Base-by-base conservation (phyloP, 75 land plant species). In the Cunninghamia lanceolata region DNA sequence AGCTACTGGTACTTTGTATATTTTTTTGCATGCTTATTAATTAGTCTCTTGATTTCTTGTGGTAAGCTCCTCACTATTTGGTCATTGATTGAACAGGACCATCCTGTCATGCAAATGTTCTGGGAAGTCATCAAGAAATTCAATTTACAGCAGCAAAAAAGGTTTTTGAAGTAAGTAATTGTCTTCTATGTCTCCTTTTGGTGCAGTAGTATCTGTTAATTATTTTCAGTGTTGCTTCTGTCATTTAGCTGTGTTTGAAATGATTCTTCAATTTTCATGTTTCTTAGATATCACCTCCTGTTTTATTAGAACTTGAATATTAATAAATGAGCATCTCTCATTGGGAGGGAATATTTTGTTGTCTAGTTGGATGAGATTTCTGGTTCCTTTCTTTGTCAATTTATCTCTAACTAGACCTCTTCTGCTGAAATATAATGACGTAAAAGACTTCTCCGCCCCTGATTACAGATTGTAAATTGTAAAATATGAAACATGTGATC, bases 111-210 rank as follows among this genome's bases (percentile, higher is more conserved):
- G 77, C 82, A 93, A 87, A 93, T 95, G 93, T 97, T 97, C 53
- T 97, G 99, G 99, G 95, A 97, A 84, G 93, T 95, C 47, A 42
- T 97, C 43, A 90, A 94, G 91, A 91, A 87, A 54, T 90, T 97
- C 80, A 92, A 94, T 30, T 54, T 91, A 75, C 91, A 93, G 38
- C 80, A 95, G 82, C 98, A 96, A 85, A 94, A 89, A 88, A 97
- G 93, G 88, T 97, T 97, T 89, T 86, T 96, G 83, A 96, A 96
- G 99, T 96, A 83, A 88, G 93, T 91, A 82, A 35, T 52, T 34
- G 35, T 39, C 46, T 46, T 43, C 2, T 47, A 45, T 43, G 28
- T 71, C 21, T 21, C 19, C 16, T 77, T 38, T 21, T 39, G 43
- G 9, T 77, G 45, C 43, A 39, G 40, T 77, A 77, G 82, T 56